Evolutionary conservation across 805 yeast species (phyloP).

Genomic region (Teunomyces lycoperdinae): DNA sequence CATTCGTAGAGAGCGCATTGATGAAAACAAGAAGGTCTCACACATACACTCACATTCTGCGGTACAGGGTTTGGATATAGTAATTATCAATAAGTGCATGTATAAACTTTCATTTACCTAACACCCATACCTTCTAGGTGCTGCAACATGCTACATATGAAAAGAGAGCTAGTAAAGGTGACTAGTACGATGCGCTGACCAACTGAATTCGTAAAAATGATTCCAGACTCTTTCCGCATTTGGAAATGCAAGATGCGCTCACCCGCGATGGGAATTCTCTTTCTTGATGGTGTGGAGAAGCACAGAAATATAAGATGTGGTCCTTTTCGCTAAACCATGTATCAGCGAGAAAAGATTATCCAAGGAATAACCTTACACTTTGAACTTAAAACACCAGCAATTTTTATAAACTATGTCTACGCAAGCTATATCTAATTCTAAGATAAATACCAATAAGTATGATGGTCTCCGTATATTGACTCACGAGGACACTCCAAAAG

Average conservation of each 20-base stretch:
- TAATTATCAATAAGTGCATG: too few species aligned
- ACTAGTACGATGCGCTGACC: neutral
- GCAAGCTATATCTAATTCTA: neutral
- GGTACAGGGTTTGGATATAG: too few species aligned
- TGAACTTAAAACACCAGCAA: too few species aligned
- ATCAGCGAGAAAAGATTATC: too few species aligned
- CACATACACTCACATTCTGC: too few species aligned
- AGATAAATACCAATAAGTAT: slow-evolving; percentile 6
- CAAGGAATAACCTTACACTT: too few species aligned
- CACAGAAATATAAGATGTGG: neutral
- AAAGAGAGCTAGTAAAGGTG: neutral
- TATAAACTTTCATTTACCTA: too few species aligned
- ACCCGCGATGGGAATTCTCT: neutral
- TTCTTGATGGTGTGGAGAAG: neutral
- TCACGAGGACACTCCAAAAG: slow-evolving; percentile 27
- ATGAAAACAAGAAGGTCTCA: too few species aligned
- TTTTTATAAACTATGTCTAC: neutral
- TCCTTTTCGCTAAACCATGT: too few species aligned
- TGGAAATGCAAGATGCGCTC: neutral
- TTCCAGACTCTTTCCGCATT: neutral
- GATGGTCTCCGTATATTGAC: slow-evolving; percentile 7
- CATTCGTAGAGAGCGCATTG: too few species aligned
- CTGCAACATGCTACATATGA: too few species aligned
- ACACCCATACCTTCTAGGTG: too few species aligned
- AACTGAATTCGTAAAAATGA: neutral